Evolutionary conservation across 2,329 filamentous ascomycete genomes (phyloP), one percentile per base, ranked within the genome.

Genomic region (Colletotrichum sp.): DNA sequence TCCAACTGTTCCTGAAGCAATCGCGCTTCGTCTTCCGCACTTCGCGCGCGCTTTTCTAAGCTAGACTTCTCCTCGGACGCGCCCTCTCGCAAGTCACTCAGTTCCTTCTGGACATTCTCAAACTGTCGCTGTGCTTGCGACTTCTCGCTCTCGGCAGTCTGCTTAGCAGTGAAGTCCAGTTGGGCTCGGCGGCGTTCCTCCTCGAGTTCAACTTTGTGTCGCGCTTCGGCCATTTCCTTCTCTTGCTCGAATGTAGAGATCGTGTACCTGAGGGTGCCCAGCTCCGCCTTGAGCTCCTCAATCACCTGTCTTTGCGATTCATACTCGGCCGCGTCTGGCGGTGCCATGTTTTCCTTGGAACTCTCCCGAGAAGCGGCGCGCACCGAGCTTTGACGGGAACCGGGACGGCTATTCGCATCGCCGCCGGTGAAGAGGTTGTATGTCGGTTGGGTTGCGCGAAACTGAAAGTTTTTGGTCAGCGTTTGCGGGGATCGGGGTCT

Each of bases 231-330:
- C 80, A 98, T 91, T 74, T 98, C 95, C 80, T 95, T 94, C 82
- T 99, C 96, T 80, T 98, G 95, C 80, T 96, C 96, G 69, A 95
- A 88, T 21, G 95, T 96, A 81, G 96, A 95, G 79, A 98, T 90
- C 75, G 96, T 95, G 86, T 98, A 99, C 77, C 93, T 94, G 67
- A 98, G 88, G 0, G 95, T 95, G 77, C 96, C 97, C 57, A 99
- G 89, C 84, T 98, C 95, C 3, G 96, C 95, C 82, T 96, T 96
- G 30, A 99, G 89, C 78, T 96, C 94, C 81, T 99, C 96, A 76
- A 90, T 91, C 44, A 87, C 87, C 71, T 86, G 89, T 65, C 88
- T 87, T 81, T 90, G 91, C 62, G 87, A 88, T 81, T 92, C 91
- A 81, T 92, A 91, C 71, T 90, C 88, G 75, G 91, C 89, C n/a